A percentile compares a stretch with the other conserved stretches of the same genome.
Evolutionary conservation across 768 basidiomycete genomes (phyloP).

Genomic region (Omphalotus guepiniiformis): DNA sequence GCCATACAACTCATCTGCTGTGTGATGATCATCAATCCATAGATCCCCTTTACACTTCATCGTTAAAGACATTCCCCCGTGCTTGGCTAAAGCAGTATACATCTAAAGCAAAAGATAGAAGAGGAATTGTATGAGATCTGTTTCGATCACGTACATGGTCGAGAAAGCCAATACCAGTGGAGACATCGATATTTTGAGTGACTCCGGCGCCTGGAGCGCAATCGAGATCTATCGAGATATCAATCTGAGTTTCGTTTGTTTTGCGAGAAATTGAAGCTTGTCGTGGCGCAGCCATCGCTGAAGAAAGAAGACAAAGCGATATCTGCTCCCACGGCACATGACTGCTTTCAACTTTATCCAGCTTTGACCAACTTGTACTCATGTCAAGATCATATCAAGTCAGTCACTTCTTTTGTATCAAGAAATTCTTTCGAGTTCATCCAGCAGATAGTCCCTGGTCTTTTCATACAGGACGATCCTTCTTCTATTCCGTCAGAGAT

Average conservation of each 20-base stretch:
- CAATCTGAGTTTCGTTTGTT: slow-evolving; percentile 88
- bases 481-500: neutral
- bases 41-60: slow-evolving; percentile 94
- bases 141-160: slow-evolving; percentile 72
- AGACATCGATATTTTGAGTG: slow-evolving; percentile 74
- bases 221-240: slow-evolving; percentile 82
- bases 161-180: slow-evolving; percentile 96
- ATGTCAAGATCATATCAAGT: slow-evolving; percentile 8
- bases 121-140: neutral
- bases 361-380: neutral
- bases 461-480: slow-evolving; percentile 6
- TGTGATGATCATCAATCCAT: slow-evolving; percentile 98
- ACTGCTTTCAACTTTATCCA: neutral
- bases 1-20: slow-evolving; percentile 78
- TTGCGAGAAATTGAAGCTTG: slow-evolving; percentile 73
- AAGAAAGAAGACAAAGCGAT: slow-evolving; percentile 14
- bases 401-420: neutral
- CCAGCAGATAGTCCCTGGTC: neutral
- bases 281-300: slow-evolving; percentile 38
- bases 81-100: slow-evolving; percentile 97
- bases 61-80: slow-evolving; percentile 87
- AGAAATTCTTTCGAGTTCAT: neutral
- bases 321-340: too few species aligned
- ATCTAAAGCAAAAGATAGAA: slow-evolving; percentile 52
- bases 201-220: slow-evolving; percentile 57